Evolutionary conservation across 176 grass and related monocot species (phyloP), one percentile per base, ranked within the genome.

Genomic region (Paspalum notatum): DNA sequence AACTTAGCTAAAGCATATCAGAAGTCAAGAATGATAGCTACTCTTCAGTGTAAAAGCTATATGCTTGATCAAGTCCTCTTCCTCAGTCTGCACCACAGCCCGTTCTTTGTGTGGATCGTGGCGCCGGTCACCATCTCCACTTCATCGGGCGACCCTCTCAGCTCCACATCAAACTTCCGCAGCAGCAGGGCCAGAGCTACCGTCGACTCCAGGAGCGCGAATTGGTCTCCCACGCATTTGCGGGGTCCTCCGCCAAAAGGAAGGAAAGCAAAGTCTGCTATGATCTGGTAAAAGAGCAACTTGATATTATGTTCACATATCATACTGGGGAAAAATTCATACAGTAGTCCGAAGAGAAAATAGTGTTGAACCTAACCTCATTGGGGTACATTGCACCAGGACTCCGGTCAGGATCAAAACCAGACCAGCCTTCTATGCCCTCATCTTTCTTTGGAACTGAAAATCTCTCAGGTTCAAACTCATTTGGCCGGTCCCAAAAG

Each of bases 381-480:
- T 98, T 98, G n/a, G 95, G 88, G 62, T 98, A 98, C 83, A 98
- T 73, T 60, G 95, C 95, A 44, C 90, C 92, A 50, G 86, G 90
- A 76, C 95, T 98, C 43, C 90, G 58, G 38, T 43, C 48, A 60
- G 95, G 92, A 80, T 98, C 90, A 83, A 89, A 98, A 80, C 95
- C 95, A 76, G 95, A 88, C 95, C 95, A 98, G 40, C 95, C 90
- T 72, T 90, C 88, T 67, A 91, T 87, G 27, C 50, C 77, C 84
- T 98, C 90, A 13, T 92, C 93, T 53, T 39, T 86, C 66, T 98
- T 93, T 68, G 80, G 57, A 79, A 88, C 81, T 77, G 91, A 87
- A 87, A 95, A 98, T 71, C 92, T 90, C 81, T 98, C 92, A 32
- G 90, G 95, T 65, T 95, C 92, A 50, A 98, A 98, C 66, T 98